Evolutionary conservation across 768 basidiomycete genomes (phyloP), one percentile per base, ranked within the genome.

Genomic region (Cyathus striatus): DNA sequence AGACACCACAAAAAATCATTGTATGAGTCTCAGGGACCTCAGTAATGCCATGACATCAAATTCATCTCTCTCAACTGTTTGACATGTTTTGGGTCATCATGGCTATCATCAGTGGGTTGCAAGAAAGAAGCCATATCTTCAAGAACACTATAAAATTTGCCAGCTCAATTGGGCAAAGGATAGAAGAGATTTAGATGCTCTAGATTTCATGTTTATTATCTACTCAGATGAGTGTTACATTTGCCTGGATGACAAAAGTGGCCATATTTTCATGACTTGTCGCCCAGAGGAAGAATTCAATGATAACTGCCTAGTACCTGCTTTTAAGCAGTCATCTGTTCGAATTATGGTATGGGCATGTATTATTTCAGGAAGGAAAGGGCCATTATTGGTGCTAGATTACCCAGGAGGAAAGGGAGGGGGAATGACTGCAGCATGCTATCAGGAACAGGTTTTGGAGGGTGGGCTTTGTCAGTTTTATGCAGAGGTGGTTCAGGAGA

Each of bases 321-420:
- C 45, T 14, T 54, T 56, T 40, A 56, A 50, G 36, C 52, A 59
- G 41, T 55, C 53, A 5, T n/a, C 49, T 12, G 23, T 51, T 7
- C 38, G 47, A 23, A 46, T 58, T 23, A 60, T 60, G 55, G 49
- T 60, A 4, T 60, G 58, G 57, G 53, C 47, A 4, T 56, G 50
- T 38, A 50, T 60, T 12, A 49, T 50, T 34, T 36, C 43, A 12
- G 46, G 53, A 22, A 14, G 23, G 40, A 51, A 55, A 32, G 55
- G 55, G 14, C 49, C 50, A 40, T 45, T 60, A 21, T 35, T 53
- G 37, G 48, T 54, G 25, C 40, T 57, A 16, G 50, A 58, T 42
- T 49, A 56, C 34, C 53, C 47, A 23, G 50, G 50, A 22, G 49
- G 55, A 23, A 44, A 40, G 38, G 54, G 51, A 20, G 52, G 52